Conservation (phyloP, 352 stramenopile species). For the Globisporangium apiculatum region DNA sequence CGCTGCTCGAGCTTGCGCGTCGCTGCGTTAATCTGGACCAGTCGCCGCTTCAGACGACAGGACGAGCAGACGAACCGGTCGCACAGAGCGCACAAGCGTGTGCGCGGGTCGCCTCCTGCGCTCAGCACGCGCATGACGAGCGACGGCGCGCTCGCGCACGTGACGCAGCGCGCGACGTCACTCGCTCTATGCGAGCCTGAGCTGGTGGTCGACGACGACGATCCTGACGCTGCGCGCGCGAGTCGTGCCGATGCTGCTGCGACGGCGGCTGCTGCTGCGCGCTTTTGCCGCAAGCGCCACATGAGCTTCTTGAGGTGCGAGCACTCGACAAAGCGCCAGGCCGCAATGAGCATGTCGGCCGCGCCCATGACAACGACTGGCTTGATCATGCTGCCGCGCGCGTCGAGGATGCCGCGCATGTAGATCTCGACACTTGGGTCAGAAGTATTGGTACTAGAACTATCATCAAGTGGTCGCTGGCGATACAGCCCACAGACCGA, state of each 20-base stretch:
- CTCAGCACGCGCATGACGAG: background rate
- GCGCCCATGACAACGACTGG: constrained; percentile 35
- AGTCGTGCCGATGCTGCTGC: background rate
- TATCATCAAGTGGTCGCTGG: constrained; percentile 1
- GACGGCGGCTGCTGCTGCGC: too few species aligned
- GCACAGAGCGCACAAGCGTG: background rate
- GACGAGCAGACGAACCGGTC: background rate
- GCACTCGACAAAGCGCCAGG: constrained; percentile 6
- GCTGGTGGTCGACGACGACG: background rate
- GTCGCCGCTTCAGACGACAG: constrained; percentile 1
- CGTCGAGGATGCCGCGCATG: constrained; percentile 5
- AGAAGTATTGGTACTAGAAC: background rate
- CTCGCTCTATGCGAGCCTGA: background rate
- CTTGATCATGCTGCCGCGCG: constrained; percentile 24
- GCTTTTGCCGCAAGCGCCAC: constrained; percentile 1
- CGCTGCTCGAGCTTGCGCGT: background rate
- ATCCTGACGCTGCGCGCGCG: background rate
- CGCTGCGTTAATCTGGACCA: background rate
- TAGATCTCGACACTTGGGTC: constrained; percentile 3
- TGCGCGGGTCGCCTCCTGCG: background rate
- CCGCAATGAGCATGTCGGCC: constrained; percentile 3
- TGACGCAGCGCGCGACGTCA: background rate
- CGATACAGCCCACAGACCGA: constrained; percentile 14
- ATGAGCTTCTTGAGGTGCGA: constrained; percentile 7
- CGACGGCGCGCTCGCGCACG: background rate